These are phyloP conservation scores for Sporothrix mexicana DNA, from an alignment of 2,329 filamentous ascomycete species.

Conservation along the genomic window DNA sequence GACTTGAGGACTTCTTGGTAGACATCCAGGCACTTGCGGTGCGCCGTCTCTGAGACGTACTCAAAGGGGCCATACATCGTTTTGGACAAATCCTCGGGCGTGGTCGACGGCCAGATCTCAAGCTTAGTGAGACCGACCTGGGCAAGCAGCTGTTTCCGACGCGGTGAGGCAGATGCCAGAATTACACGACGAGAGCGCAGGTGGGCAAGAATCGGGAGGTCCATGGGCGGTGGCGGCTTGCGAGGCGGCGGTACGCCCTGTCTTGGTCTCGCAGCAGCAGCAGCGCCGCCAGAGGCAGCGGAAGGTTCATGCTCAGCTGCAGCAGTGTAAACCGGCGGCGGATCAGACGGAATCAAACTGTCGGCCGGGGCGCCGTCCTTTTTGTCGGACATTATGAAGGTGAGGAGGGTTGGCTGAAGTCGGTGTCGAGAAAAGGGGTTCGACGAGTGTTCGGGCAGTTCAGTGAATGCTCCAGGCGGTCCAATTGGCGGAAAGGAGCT, in stretches of 20 bases:
- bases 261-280: constrained; percentile 34
- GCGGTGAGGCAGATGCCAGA: constrained; percentile 86
- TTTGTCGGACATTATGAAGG: constrained; percentile 34
- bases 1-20: constrained; percentile 53
- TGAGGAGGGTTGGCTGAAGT: not conserved
- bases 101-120: constrained; percentile 82
- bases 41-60: constrained; percentile 88
- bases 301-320: constrained; percentile 48
- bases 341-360: constrained; percentile 44
- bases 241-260: constrained; percentile 40
- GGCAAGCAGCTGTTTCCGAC: constrained; percentile 79
- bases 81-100: constrained; percentile 87
- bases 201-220: constrained; percentile 77
- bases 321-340: constrained; percentile 55
- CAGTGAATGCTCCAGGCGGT: not conserved
- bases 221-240: constrained; percentile 68
- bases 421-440: not conserved
- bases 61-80: constrained; percentile 75
- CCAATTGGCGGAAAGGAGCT: not conserved
- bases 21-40: constrained; percentile 80
- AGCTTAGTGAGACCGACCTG: constrained; percentile 79
- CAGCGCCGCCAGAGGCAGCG: constrained; percentile 39
- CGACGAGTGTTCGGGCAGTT: not conserved
- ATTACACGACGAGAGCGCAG: constrained; percentile 82
- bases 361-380: constrained; percentile 14